These are phyloP conservation scores for Calonectria multiphialidica DNA, from an alignment of 2,329 filamentous ascomycete genomes.

Conservation along the genomic window DNA sequence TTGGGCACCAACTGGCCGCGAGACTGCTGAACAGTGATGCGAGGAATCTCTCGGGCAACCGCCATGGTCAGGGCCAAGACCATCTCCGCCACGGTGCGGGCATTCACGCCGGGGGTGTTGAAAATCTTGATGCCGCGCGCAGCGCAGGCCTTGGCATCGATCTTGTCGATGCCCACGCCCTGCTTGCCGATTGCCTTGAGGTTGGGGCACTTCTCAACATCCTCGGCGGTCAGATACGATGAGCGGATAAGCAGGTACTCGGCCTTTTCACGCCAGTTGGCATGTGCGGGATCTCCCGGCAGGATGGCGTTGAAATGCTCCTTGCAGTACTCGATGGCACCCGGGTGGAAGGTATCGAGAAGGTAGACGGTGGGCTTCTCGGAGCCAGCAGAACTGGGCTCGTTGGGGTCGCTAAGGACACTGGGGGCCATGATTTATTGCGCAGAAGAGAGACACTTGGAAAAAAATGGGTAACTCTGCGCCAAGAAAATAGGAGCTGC, in stretches of 20 bases:
- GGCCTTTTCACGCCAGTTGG: constrained; percentile 56
- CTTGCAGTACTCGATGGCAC: constrained; percentile 49
- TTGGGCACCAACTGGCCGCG: constrained; percentile 48
- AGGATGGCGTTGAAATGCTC: constrained; percentile 54
- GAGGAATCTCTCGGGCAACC: constrained; percentile 48
- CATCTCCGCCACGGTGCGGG: constrained; percentile 55
- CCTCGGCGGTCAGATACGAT: constrained; percentile 52
- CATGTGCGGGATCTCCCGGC: constrained; percentile 47
- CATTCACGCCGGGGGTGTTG: constrained; percentile 61
- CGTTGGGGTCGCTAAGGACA: background rate
- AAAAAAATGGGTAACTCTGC: background rate
- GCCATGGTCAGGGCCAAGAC: constrained; percentile 51
- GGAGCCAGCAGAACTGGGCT: background rate
- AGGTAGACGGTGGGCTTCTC: constrained; percentile 54
- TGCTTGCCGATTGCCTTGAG: constrained; percentile 60
- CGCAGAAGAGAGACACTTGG: too few relatives aligned
- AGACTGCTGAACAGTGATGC: constrained; percentile 47
- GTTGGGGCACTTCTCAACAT: constrained; percentile 50
- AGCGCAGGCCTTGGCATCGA: constrained; percentile 54
- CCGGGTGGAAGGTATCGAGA: constrained; percentile 53
- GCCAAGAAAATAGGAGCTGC: background rate
- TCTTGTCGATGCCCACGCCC: constrained; percentile 60
- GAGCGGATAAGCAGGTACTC: constrained; percentile 53
- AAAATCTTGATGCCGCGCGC: constrained; percentile 55
- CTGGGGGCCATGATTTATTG: background rate